phyloP scores from a whole-genome alignment of 169 alveolate genomes.

The Cryptosporidium andersoni region DNA sequence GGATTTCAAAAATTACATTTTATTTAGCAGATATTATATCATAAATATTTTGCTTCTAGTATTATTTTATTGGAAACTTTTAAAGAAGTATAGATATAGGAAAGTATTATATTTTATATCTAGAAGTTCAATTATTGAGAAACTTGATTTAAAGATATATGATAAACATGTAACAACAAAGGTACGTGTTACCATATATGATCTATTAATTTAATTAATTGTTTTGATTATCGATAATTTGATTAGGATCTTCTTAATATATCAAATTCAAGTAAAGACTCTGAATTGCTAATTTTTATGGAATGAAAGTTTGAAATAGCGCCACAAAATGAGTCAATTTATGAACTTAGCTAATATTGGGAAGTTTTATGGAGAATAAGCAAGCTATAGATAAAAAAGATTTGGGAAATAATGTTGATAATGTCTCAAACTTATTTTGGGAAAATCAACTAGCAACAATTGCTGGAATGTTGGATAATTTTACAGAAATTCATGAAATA shows the following conservation, averaged over 20 bases:
- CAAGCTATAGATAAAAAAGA: background rate
- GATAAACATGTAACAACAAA: conserved; percentile 12
- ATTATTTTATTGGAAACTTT: too few relatives aligned
- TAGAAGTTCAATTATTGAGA: too few relatives aligned
- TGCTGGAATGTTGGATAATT: conserved; percentile 64
- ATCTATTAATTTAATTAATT: background rate
- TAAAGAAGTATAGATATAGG: too few relatives aligned
- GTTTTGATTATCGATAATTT: background rate
- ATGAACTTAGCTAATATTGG: background rate
- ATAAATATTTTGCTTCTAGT: too few relatives aligned
- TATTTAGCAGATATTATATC: too few relatives aligned
- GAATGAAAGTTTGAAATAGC: conserved; percentile 33
- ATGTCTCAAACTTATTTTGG: conserved; percentile 36
- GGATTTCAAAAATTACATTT: too few relatives aligned
- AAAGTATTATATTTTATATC: too few relatives aligned
- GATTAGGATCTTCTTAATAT: conserved; percentile 31
- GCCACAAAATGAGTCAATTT: background rate
- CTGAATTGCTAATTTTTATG: conserved; percentile 17
- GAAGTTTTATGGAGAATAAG: background rate
- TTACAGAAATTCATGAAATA: conserved; percentile 60
- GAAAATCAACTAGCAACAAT: conserved; percentile 34
- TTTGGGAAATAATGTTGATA: background rate
- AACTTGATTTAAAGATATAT: background rate
- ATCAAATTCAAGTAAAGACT: conserved; percentile 18
- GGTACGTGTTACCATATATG: conserved; percentile 4